These are phyloP conservation scores for Epicoccum sorghinum DNA, from an alignment of 2,329 filamentous ascomycete genomes.

Conservation along the genomic window DNA sequence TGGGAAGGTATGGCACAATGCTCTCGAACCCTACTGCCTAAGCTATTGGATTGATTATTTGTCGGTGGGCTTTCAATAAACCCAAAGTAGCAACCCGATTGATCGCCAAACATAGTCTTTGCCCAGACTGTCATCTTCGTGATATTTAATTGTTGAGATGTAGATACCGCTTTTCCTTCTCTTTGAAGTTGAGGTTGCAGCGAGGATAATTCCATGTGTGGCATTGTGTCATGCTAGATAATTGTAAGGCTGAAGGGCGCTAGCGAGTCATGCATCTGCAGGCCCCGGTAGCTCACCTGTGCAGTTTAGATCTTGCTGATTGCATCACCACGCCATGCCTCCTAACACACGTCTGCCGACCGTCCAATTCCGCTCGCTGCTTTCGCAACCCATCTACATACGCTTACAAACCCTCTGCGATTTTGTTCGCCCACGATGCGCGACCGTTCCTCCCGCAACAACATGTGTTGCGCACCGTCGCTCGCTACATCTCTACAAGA, in stretches of 20 bases:
- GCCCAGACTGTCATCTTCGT: too few relatives aligned
- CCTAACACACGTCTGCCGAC: conserved; percentile 15
- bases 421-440: conserved; percentile 23
- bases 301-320: neutral
- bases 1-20: too few relatives aligned
- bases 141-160: too few relatives aligned
- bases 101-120: too few relatives aligned
- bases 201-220: neutral
- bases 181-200: too few relatives aligned
- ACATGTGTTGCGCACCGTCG: conserved; percentile 27
- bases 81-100: too few relatives aligned
- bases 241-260: neutral
- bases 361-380: conserved; percentile 28
- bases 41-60: too few relatives aligned
- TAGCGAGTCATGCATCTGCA: conserved; percentile 1
- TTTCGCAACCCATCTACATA: conserved; percentile 25
- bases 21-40: too few relatives aligned
- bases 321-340: conserved; percentile 20
- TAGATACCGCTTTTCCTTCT: too few relatives aligned
- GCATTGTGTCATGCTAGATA: neutral
- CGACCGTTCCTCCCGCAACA: conserved; percentile 11
- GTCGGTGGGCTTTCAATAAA: too few relatives aligned
- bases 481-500: conserved; percentile 37
- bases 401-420: conserved; percentile 19
- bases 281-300: neutral